phyloP scores from a whole-genome alignment of 2,329 filamentous ascomycete species.

The Arthrinium puccinioides region DNA sequence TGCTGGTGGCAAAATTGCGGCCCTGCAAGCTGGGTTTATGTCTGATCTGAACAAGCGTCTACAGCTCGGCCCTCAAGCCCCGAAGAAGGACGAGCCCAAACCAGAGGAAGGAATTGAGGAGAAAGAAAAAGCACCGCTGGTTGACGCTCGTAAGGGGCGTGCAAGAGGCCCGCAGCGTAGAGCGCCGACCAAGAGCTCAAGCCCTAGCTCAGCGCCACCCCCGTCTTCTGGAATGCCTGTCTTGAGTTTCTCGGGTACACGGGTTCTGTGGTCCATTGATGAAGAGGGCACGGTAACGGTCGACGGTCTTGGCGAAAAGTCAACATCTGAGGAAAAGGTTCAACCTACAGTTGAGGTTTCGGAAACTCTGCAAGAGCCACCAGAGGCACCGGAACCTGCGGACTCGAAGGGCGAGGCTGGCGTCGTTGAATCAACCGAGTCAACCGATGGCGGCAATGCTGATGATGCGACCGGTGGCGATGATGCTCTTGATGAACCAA shows the following conservation, averaged over 20 bases:
- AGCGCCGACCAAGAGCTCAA: slow-evolving; percentile 47
- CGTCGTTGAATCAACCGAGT: background rate
- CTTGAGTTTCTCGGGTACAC: slow-evolving; percentile 39
- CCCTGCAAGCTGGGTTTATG: slow-evolving; percentile 86
- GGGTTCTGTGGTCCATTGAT: slow-evolving; percentile 46
- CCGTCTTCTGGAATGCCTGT: slow-evolving; percentile 25
- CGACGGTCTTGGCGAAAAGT: slow-evolving; percentile 16
- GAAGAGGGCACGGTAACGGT: slow-evolving; percentile 38
- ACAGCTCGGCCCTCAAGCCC: slow-evolving; percentile 73
- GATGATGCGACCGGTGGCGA: background rate
- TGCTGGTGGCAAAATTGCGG: slow-evolving; percentile 78
- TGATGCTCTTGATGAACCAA: slow-evolving; percentile 14
- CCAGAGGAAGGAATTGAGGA: slow-evolving; percentile 46
- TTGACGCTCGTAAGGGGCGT: slow-evolving; percentile 83
- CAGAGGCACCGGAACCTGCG: background rate
- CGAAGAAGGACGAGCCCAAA: slow-evolving; percentile 64
- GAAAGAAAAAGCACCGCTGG: slow-evolving; percentile 70
- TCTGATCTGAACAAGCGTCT: slow-evolving; percentile 87
- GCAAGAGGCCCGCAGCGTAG: slow-evolving; percentile 81
- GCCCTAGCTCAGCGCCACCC: slow-evolving; percentile 25
- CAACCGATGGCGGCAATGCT: background rate
- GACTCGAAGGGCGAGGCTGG: slow-evolving; percentile 2
- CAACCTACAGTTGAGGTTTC: background rate
- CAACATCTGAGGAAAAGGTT: background rate
- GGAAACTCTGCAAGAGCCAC: slow-evolving; percentile 2